Evolutionary conservation across 192 early-diverging fungal species (phyloP).

Genomic region (Oehlia diaphana): DNA sequence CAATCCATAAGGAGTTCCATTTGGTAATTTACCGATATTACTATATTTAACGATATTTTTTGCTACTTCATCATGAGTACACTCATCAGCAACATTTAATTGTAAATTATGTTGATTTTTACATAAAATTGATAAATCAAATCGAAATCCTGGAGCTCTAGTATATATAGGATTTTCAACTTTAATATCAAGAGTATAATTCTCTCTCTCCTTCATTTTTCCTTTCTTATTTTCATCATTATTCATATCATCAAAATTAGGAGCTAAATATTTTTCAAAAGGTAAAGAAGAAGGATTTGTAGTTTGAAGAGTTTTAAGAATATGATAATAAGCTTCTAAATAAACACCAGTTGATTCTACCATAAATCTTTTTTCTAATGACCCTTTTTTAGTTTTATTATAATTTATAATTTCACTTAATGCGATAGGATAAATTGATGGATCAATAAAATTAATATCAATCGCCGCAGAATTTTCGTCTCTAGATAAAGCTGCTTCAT

Average conservation of each 20-base stretch:
- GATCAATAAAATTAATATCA: conserved; percentile 36
- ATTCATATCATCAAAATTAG: neutral
- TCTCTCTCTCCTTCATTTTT: too few relatives aligned
- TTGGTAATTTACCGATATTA: neutral
- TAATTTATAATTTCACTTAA: conserved; percentile 9
- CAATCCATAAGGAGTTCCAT: neutral
- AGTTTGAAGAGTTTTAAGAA: conserved; percentile 39
- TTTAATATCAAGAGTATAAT: neutral
- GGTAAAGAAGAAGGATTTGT: conserved; percentile 37
- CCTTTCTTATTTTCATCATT: too few relatives aligned
- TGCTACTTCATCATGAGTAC: neutral
- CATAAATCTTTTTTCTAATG: conserved; percentile 32
- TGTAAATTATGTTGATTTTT: neutral
- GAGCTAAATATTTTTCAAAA: conserved; percentile 42
- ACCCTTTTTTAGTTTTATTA: too few relatives aligned
- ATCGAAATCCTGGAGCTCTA: conserved; percentile 23
- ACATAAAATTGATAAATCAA: neutral
- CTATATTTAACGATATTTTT: neutral
- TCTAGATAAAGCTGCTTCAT: conserved; percentile 30
- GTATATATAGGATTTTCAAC: conserved; percentile 6
- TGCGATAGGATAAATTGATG: conserved; percentile 29
- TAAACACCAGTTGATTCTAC: conserved; percentile 41
- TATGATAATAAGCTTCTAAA: conserved; percentile 38
- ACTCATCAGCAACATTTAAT: neutral
- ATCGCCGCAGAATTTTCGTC: conserved; percentile 26